A percentile compares a stretch with the other conserved stretches of the same genome.
These are phyloP conservation scores for Chrysanthemum makinoi DNA, from an alignment of 129 eudicot species.

Conservation along the genomic window DNA sequence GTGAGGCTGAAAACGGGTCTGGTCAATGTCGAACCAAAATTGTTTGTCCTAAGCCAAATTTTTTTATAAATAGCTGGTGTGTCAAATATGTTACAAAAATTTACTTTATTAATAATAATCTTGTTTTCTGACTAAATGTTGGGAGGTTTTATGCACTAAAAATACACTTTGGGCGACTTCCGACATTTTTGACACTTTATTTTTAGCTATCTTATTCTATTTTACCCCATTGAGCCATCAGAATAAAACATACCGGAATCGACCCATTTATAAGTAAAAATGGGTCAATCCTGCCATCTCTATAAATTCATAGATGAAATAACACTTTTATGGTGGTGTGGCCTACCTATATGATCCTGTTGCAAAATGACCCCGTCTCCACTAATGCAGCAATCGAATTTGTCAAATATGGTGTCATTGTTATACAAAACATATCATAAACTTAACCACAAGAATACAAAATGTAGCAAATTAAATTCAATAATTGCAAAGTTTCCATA, in stretches of 20 bases:
- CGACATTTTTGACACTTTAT: background rate
- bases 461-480: background rate
- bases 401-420: slow-evolving; percentile 79
- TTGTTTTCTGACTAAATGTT: background rate
- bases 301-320: background rate
- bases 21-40: too few species aligned
- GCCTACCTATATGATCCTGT: slow-evolving; percentile 87
- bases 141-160: background rate
- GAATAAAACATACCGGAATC: background rate
- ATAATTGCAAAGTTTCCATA: background rate
- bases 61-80: background rate
- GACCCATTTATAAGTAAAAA: background rate
- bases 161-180: background rate
- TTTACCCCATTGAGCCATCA: background rate
- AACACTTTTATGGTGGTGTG: background rate
- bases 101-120: background rate
- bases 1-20: too few species aligned
- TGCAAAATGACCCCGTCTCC: slow-evolving; percentile 77
- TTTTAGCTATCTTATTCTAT: background rate
- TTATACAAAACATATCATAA: slow-evolving; percentile 46
- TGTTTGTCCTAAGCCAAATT: too few species aligned
- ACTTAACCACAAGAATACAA: background rate
- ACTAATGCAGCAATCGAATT: slow-evolving; percentile 83
- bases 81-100: background rate
- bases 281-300: slow-evolving; percentile 1